Evolutionary conservation across 495 filamentous ascomycete species (phyloP), one percentile per base, ranked within the genome.

Genomic region (Friedmanniomyces simplex): DNA sequence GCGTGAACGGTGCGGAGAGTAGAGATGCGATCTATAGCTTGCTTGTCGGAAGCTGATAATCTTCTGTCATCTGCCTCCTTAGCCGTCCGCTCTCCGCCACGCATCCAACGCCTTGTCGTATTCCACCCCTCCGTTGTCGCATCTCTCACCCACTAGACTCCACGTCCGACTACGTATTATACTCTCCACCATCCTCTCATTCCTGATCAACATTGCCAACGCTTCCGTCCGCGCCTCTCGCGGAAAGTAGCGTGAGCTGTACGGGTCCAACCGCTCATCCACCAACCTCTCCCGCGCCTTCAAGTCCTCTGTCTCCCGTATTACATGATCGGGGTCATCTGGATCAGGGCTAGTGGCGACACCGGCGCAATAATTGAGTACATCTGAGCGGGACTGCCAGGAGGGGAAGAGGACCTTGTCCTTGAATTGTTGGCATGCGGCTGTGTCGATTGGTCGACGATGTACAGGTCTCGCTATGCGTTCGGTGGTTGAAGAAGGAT

Each of bases 261-360:
- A 98, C 18, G 93, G 93, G 71, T 98, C 93, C 54, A 97, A 70
- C 57, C 93, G 75, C 69, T 96, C 93, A 72, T 98, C 77, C 16
- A 97, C 84, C 5, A 91, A 77, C 52, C 83, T 76, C 65, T 95
- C 88, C 52, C 83, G 76, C 56, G 86, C 81, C 59, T 72, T 78
- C 37, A 81, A 81, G 26, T 80, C 79, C 69, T 95, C 89, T 0
- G 81, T 77, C 61, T 89, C 72, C 56, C 87, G 76, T 26, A 87
- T 62, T 0, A 86, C 74, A 6, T 80, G 72, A 63, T 93, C 90
- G 14, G 91, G 91, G 60, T 98, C 91, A 39, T 89, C 82, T 0
- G 90, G 89, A 65, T 98, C 90, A 2, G 87, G 85, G 52, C 81
- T 84, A 1, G 88, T 88, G 2, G 93, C 93, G 11, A 98, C 93